phyloP scores from a whole-genome alignment of 2,329 filamentous ascomycete genomes.

The Colletotrichum sublineola region DNA sequence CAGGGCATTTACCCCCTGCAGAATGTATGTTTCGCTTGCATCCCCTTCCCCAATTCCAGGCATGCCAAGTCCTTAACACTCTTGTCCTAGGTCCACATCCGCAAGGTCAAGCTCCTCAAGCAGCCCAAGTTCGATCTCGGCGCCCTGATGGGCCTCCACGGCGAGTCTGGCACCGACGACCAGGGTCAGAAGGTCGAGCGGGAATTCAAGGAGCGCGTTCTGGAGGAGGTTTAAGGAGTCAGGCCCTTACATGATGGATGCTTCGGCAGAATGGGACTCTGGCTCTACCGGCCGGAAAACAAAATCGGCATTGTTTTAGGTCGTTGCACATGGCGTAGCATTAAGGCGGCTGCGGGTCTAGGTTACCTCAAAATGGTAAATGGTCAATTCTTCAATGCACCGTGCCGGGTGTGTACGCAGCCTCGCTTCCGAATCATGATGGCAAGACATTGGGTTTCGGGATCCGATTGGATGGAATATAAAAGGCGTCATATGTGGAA shows the following conservation, averaged over 20 bases:
- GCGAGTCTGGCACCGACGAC: conserved; percentile 96
- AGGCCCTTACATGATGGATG: conserved; percentile 57
- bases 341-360: conserved; percentile 58
- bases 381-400: conserved; percentile 42
- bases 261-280: conserved; percentile 51
- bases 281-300: conserved; percentile 42
- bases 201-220: conserved; percentile 98
- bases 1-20: conserved; percentile 99
- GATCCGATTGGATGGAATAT: conserved; percentile 26
- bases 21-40: conserved; percentile 76
- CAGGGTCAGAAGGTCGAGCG: conserved; percentile 98
- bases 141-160: conserved; percentile 94
- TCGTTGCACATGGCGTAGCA: conserved; percentile 61
- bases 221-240: conserved; percentile 87
- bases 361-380: conserved; percentile 52
- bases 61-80: conserved; percentile 50
- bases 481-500: conserved; percentile 38
- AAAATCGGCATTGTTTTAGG: conserved; percentile 55
- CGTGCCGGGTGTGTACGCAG: conserved; percentile 36
- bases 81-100: conserved; percentile 89
- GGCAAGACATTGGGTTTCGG: conserved; percentile 38
- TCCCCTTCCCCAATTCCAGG: no score
- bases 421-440: conserved; percentile 39
- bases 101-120: conserved; percentile 99
- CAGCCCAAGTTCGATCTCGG: conserved; percentile 98